Base-by-base conservation (phyloP, 495 filamentous ascomycete species). In the Wilcoxina mikolae region DNA sequence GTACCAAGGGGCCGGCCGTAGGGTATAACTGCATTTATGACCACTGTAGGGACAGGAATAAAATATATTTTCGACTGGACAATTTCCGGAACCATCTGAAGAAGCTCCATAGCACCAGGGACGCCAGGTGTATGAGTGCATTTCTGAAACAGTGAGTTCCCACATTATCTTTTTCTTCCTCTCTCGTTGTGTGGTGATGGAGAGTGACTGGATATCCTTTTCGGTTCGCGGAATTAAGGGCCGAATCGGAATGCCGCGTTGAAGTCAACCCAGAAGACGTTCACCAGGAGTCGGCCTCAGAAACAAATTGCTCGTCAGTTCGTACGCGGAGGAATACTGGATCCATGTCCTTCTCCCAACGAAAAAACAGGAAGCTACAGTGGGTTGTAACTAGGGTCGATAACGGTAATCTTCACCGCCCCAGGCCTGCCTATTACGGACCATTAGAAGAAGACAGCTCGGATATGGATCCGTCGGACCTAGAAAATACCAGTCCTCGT, bases 41-140 rank as follows among this genome's bases (percentile, higher is more conserved):
- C 43, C 65, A 70, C 48, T 94, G 89, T 60, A 73, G 72, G 25
- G 78, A 75, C 20, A 80, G 77, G 51, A 70, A 74, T 17, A 95
- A 95, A 69, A 71, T 75, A 41, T 95, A 90, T 85, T 88, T 85
- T 9, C 78, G 91, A 5, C 67, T 83, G 49, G 91, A 98, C 67
- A 98, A 98, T 59, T 98, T 95, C 68, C 81, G 80, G 62, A 81
- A 84, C 53, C 91, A 98, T 60, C 73, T 94, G 42, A 75, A 74
- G 54, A 78, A 84, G n/a, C 82, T 91, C 64, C 90, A 98, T 68
- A 38, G 41, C 2, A 38, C 38, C 1, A 57, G 41, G 15, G 58
- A 55, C 15, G 15, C 48, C 7, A 47, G 48, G 26, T 56, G 45
- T 27, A 52, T 52, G 51, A 62, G 60, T 9, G 55, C 57, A 4